These are phyloP conservation scores for Cucurbita pepo DNA, from an alignment of 306 rosid genomes.

Conservation along the genomic window DNA sequence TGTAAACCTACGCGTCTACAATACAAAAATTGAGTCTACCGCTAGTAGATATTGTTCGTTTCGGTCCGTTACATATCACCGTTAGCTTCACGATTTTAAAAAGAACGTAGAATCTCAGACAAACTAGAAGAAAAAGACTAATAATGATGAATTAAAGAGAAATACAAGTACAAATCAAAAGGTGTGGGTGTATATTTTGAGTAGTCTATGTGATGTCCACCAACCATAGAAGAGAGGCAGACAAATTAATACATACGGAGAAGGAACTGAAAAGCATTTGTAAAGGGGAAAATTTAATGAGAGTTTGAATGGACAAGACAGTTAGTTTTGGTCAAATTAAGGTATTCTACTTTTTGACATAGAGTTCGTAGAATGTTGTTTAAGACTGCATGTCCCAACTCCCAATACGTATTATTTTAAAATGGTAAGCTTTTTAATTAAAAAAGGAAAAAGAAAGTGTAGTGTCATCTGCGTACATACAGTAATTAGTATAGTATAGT, in stretches of 20 bases:
- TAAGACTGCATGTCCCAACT: background rate
- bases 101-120: too few relatives aligned
- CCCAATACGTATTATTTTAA: background rate
- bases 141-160: too few relatives aligned
- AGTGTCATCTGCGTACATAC: background rate
- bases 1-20: background rate
- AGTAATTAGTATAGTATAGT: background rate
- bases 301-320: background rate
- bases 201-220: background rate
- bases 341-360: background rate
- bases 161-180: background rate
- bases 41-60: too few relatives aligned
- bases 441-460: background rate
- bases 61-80: too few relatives aligned
- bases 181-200: background rate
- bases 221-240: background rate
- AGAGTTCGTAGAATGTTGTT: background rate
- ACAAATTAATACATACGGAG: background rate
- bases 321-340: background rate
- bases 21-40: too few relatives aligned
- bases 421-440: too few relatives aligned
- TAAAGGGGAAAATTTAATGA: background rate
- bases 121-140: too few relatives aligned
- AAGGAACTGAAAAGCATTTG: background rate
- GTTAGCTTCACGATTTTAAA: too few relatives aligned